These are phyloP conservation scores for Rhodomyrtus psidioides DNA, from an alignment of 441 rosid species.

Conservation along the genomic window DNA sequence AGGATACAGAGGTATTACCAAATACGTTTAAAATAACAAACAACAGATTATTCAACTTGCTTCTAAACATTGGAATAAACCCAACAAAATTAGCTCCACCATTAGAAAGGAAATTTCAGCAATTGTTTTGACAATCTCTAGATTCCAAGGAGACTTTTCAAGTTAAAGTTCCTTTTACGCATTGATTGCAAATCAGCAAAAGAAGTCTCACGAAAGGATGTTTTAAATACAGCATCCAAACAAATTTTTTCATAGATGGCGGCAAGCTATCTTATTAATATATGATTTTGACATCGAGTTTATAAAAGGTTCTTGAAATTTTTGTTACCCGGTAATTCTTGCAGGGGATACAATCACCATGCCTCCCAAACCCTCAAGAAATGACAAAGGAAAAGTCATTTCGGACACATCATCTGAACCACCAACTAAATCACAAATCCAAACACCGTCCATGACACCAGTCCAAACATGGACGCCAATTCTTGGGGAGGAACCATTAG, in stretches of 20 bases:
- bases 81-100: neutral
- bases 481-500: neutral
- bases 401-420: neutral
- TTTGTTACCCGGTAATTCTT: neutral
- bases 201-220: neutral
- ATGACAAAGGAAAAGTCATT: neutral
- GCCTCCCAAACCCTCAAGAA: neutral
- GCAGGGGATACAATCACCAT: neutral
- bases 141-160: neutral
- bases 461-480: neutral
- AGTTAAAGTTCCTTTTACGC: neutral
- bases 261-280: rapidly evolving
- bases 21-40: neutral
- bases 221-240: neutral
- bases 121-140: neutral
- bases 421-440: neutral
- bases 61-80: neutral
- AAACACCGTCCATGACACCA: neutral
- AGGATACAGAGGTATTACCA: neutral
- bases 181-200: neutral
- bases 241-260: neutral
- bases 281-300: neutral
- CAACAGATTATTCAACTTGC: no score
- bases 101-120: neutral
- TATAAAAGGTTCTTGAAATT: neutral